phyloP scores from a whole-genome alignment of 805 yeast genomes.

The Starmerella ratchasimensis region DNA sequence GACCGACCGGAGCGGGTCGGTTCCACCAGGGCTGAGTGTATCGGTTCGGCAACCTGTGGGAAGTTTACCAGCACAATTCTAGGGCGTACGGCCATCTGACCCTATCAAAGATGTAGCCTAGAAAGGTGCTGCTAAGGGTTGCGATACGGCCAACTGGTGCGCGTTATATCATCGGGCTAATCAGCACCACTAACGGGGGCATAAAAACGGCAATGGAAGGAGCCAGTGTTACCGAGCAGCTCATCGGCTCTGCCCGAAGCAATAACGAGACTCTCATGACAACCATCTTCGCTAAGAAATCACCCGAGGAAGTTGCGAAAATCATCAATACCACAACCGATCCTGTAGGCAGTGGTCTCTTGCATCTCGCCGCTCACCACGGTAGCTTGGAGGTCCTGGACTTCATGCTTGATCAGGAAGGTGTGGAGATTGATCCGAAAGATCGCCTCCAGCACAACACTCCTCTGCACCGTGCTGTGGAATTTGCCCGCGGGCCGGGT shows the following conservation, averaged over 20 bases:
- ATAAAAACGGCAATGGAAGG: conserved; percentile 34
- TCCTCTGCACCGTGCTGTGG: conserved; percentile 77
- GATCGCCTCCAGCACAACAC: conserved; percentile 67
- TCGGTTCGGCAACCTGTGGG: too few species aligned
- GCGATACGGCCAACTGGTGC: too few species aligned
- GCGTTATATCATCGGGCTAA: too few species aligned
- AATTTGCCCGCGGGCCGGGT: conserved; percentile 41
- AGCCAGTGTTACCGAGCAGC: conserved; percentile 63
- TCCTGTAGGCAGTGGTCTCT: conserved; percentile 64
- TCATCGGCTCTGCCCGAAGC: conserved; percentile 76
- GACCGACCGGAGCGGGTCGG: too few species aligned
- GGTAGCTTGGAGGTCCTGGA: conserved; percentile 83
- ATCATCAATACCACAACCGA: conserved; percentile 59
- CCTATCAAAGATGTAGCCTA: too few species aligned
- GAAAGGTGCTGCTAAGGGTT: too few species aligned
- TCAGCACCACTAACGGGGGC: not conserved
- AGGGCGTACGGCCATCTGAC: too few species aligned
- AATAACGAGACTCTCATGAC: conserved; percentile 67
- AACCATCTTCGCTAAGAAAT: conserved; percentile 35
- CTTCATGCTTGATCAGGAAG: conserved; percentile 67
- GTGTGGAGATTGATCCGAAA: conserved; percentile 75
- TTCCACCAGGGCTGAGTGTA: too few species aligned
- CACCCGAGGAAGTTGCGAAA: conserved; percentile 26
- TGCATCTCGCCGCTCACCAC: conserved; percentile 66
- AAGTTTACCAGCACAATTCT: too few species aligned